A percentile compares a stretch with the other conserved stretches of the same genome.
These are phyloP conservation scores for Nannizzia gypsea DNA, from an alignment of 2,329 filamentous ascomycete genomes.

Conservation along the genomic window DNA sequence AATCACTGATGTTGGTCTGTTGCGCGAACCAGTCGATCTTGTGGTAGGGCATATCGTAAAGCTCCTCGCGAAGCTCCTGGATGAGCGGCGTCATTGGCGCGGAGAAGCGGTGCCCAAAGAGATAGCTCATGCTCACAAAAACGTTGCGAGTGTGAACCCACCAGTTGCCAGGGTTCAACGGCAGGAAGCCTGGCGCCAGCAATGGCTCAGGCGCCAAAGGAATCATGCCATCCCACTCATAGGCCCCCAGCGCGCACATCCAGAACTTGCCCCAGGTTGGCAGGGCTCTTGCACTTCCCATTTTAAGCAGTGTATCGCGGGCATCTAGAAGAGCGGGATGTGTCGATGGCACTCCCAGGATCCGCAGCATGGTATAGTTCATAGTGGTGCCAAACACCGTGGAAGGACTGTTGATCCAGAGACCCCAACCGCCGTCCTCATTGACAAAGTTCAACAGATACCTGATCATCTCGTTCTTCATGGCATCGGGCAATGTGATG, in stretches of 20 bases:
- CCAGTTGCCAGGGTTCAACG: constrained; percentile 6
- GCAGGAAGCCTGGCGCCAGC: constrained; percentile 3
- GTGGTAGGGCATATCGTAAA: constrained; percentile 5
- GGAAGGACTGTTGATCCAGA: not conserved
- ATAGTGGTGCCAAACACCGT: constrained; percentile 1
- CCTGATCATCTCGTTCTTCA: not conserved
- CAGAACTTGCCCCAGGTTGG: constrained; percentile 9
- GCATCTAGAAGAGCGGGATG: constrained; percentile 5
- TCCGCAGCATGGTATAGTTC: constrained; percentile 1
- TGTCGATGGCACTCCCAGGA: not conserved
- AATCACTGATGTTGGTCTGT: not conserved
- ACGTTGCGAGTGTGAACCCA: constrained; percentile 7
- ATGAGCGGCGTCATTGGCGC: not conserved
- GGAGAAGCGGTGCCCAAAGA: not conserved
- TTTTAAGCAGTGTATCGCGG: not conserved
- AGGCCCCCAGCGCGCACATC: constrained; percentile 4
- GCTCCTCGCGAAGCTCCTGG: constrained; percentile 6
- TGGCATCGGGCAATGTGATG: not conserved
- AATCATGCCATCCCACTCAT: constrained; percentile 7
- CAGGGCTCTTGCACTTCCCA: not conserved
- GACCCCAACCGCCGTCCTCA: constrained; percentile 3
- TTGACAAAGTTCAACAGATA: constrained; percentile 4
- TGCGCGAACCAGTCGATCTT: constrained; percentile 7
- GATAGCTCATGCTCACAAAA: constrained; percentile 2
- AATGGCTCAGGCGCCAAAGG: constrained; percentile 2